Evolutionary conservation across 257 asterid species (phyloP), one percentile per base, ranked within the genome.

Genomic region (Salvia hispanica): DNA sequence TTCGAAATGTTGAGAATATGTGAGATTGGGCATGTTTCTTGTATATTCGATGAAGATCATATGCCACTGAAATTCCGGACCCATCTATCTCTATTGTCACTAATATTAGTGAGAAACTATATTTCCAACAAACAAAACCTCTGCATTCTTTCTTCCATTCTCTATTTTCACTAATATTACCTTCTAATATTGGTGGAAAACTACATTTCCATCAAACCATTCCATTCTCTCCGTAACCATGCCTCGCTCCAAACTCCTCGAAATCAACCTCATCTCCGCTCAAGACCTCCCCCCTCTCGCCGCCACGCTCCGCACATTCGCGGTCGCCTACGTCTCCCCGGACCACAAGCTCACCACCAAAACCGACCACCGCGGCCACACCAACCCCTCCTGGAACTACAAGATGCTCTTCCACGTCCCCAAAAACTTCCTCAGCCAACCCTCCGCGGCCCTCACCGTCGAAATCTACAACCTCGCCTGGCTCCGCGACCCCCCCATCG

Each of bases 401-500:
- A 86, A 80, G 66, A 67, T 89, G 15, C 70, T 63, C 53, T 90
- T 88, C 52, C 90, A 79, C 13, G 87, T 90, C 7, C 90, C 88
- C 3, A 84, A 81, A 0, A 47, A 67, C 5, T 80, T 87, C 59
- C 80, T 92, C 5, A 81, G 50, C 4, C 76, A 82, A 0, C 90
- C 82, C 56, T 43, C 83, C 0, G 58, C 96, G 0, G 67, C 69
- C 2, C 39, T 92, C 15, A 83, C 78, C 1, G 73, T 92, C 13
- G 97, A 86, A 72, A 87, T 92, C 78, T 92, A 78, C 58, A 92
- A 90, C 12, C 86, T 90, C 10, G 91, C 96, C 0, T 88, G 97
- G 96, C 69, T 92, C 36, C 87, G 98, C 0, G 96, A 90, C 69
- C 85, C 86, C 18, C 98, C 97, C 7, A 79, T 92, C 7, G 98